Base-by-base conservation (phyloP, 495 filamentous ascomycete species). In the Tuber brumale region DNA sequence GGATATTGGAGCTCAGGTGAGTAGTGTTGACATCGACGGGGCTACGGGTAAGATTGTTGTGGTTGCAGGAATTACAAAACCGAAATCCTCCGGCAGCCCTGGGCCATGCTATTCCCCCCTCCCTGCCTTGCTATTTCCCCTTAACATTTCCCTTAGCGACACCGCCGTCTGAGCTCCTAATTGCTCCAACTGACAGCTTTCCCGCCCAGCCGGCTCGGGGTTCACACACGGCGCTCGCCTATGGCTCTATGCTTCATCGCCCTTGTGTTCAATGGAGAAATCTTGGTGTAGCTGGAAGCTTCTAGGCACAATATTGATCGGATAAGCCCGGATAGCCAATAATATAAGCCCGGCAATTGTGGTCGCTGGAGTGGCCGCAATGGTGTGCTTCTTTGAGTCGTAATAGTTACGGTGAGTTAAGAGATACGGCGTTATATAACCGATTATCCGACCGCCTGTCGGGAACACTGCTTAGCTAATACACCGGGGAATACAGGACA, bases 261-360 rank as follows among this genome's bases (percentile, higher is more conserved):
- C 75, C 88, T n/a, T 87, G 81, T 99, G 94, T 82, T 95, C 92
- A 39, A 88, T 87, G 23, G 95, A 92, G 9, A 99, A 86, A 75
- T 97, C 89, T 21, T 89, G 88, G 81, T 99, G 95, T 16, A 97
- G 86, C 70, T 88, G 87, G 85, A 92, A 99, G 76, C 92, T 95
- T 73, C 98, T 86, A 3, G 93, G 92, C 1, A 97, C 95, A 75
- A 99, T 89, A 80, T 88, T 92, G 77, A 84, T 87, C 1, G 95
- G 95, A 81, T 97, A 97, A 18, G 95, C 95, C 95, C 95, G 98
- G 57, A 94, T 86, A 1, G 90, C 95, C 27, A 99, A 86, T 19
- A 99, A 88, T 1, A 95, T 95, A 77, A 98, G 92, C 61, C 91
- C 88, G 21, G 90, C 1, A 95, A 94, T 87, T 99, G n/a, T n/a